Evolutionary conservation across 148 eudicot species (phyloP), one percentile per base, ranked within the genome.

Genomic region (Diospyros kaki): DNA sequence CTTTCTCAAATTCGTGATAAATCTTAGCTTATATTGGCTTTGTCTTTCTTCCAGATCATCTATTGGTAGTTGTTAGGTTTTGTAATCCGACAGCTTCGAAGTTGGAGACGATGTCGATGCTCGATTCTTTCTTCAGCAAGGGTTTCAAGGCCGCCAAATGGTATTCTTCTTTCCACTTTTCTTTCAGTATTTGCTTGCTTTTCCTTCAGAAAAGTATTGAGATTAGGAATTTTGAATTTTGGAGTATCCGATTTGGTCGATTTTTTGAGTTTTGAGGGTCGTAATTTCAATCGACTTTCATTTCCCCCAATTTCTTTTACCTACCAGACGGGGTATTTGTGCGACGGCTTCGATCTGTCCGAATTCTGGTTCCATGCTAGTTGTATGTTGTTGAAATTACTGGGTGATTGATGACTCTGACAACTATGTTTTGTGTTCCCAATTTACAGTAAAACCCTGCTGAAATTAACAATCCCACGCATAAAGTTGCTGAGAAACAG

Each of bases 401-500:
- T 77, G 58, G 74, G 14, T 73, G 50, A 8, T 71, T 63, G n/a
- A 54, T 58, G 39, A 2, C 15, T 64, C 54, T 54, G 44, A 73
- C 75, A 65, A 76, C 58, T 61, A 58, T 76, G 11, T 68, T 64
- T 53, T 77, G 50, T 81, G 67, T 41, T 28, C 78, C 68, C 77
- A 62, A 3, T 6, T 51, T 74, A 44, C 94, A 95, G 99, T 84
- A 95, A 93, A 85, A 95, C 99, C 18, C 58, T 90, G 73, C 83
- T 95, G 38, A 95, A 95, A 79, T 84, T 95, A 69, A 83, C 98
- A 50, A 89, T 95, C 81, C 99, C 99, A 8, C 86, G 99, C 48
- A 93, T 95, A 43, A 95, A 95, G 89, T 81, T 95, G 77, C 75
- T 93, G 87, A 89, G 99, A 84, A 95, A 95, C 72, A 83, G 93